These are phyloP conservation scores for Pichia deserticola DNA, from an alignment of 805 yeast genomes.

Conservation along the genomic window DNA sequence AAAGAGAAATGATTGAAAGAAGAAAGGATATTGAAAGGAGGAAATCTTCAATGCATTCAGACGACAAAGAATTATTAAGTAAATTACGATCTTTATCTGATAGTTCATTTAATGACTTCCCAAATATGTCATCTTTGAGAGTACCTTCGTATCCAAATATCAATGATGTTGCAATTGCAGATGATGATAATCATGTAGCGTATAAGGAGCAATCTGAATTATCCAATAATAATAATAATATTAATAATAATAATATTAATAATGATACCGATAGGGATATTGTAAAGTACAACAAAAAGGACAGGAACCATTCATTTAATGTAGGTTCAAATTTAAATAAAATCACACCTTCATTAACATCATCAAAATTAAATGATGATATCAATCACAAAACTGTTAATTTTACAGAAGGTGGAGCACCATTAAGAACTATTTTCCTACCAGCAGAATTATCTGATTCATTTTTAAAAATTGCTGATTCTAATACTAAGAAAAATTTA, in stretches of 20 bases:
- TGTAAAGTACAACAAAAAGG: neutral
- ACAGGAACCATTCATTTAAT: neutral
- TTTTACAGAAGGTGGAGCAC: constrained; percentile 49
- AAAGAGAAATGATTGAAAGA: constrained; percentile 8
- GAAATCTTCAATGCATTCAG: constrained; percentile 12
- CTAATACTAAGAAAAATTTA: constrained; percentile 42
- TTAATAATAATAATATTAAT: too few species aligned
- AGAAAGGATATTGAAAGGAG: constrained; percentile 10
- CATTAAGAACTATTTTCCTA: constrained; percentile 44
- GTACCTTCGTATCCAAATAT: constrained; percentile 17
- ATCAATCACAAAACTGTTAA: constrained; percentile 33
- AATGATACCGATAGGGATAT: too few species aligned
- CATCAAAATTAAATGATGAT: constrained; percentile 5
- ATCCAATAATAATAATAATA: too few species aligned
- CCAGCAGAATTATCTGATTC: constrained; percentile 36
- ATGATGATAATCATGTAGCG: constrained; percentile 4
- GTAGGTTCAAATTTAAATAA: neutral
- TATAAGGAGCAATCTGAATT: neutral
- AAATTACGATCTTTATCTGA: constrained; percentile 21
- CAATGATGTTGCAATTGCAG: constrained; percentile 12
- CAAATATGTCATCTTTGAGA: neutral
- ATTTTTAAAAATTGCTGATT: constrained; percentile 40
- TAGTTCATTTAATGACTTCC: constrained; percentile 14
- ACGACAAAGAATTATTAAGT: constrained; percentile 13
- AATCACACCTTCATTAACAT: neutral